These are phyloP conservation scores for Metschnikowia vanudenii DNA, from an alignment of 805 yeast genomes.

Conservation along the genomic window DNA sequence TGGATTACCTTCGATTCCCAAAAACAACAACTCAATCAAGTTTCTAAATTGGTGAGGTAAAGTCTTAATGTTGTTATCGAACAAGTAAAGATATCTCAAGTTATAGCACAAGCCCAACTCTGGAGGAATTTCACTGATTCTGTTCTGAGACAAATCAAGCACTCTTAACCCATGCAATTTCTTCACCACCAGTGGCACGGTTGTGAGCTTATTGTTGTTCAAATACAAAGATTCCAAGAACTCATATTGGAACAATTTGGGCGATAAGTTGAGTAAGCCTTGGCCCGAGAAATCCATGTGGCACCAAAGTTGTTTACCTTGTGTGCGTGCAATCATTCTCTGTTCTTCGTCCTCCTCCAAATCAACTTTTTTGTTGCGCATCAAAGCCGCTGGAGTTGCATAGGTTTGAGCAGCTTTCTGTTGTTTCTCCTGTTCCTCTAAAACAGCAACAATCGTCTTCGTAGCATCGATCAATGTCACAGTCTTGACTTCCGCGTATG, in stretches of 20 bases:
- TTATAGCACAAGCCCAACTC: slow-evolving; percentile 83
- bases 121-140: slow-evolving; percentile 67
- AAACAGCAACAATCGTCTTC: slow-evolving; percentile 32
- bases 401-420: slow-evolving; percentile 32
- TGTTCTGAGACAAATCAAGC: slow-evolving; percentile 80
- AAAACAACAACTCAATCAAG: slow-evolving; percentile 75
- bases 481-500: slow-evolving; percentile 36
- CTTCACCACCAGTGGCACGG: slow-evolving; percentile 66
- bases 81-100: slow-evolving; percentile 76
- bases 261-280: slow-evolving; percentile 67
- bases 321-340: slow-evolving; percentile 55
- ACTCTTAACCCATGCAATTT: slow-evolving; percentile 72
- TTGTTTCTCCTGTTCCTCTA: slow-evolving; percentile 41
- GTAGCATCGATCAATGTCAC: slow-evolving; percentile 44
- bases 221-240: slow-evolving; percentile 85
- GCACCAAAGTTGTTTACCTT: slow-evolving; percentile 87
- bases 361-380: slow-evolving; percentile 44
- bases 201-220: slow-evolving; percentile 76
- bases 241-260: slow-evolving; percentile 72
- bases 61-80: slow-evolving; percentile 76
- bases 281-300: slow-evolving; percentile 91
- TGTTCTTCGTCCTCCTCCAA: slow-evolving; percentile 65
- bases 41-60: slow-evolving; percentile 87
- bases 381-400: slow-evolving; percentile 31
- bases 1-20: slow-evolving; percentile 94